Evolutionary conservation across 1,284 basidiomycete species (phyloP), one percentile per base, ranked within the genome.

Genomic region (Bondarzewia mesenterica): DNA sequence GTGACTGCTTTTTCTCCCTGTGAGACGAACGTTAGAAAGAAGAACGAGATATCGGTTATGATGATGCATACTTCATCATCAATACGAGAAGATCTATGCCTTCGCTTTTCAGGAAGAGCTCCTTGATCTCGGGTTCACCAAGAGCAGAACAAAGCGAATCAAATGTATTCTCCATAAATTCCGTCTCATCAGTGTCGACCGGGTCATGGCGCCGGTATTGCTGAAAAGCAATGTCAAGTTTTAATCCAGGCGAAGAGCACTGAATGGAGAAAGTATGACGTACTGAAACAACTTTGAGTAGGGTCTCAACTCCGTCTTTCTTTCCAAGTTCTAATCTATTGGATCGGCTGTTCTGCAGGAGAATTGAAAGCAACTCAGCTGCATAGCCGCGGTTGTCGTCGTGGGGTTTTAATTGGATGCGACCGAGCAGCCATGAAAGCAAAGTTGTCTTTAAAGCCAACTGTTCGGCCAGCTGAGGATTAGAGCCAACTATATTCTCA

Each of bases 141-240:
- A 94, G 70, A 0, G 85, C 76, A 0, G 92, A 90, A 62, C 94
- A 98, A 20, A 99, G 66, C 0, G 84, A 69, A 64, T 97, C 90
- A 59, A 99, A 97, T 2, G 90, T 56, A 63, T 99, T 99, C 63
- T 98, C 95, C 89, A 98, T 93, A 65, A 93, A 98, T 63, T 99
- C 96, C 8, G 82, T 75, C 67, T 99, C 95, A 52, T 99, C 96
- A 5, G 84, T 78, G 55, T 92, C 85, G 0, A 69, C 67, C 0
- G 93, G 93, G 60, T 96, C 88, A 42, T 79, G 74, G 57, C 82
- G 80, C 44, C 93, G 82, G 61, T 86, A 98, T 78, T 87, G 83
- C 91, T 95, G 49, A 8, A 44, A n/a, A 37, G 40, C 15, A 18
- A n/a, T 21, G 20, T 4, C 41, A 29, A 7, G 10, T n/a, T 4